Evolutionary conservation across 169 alveolate species (phyloP).

Genomic region (Toxoplasma gondii): DNA sequence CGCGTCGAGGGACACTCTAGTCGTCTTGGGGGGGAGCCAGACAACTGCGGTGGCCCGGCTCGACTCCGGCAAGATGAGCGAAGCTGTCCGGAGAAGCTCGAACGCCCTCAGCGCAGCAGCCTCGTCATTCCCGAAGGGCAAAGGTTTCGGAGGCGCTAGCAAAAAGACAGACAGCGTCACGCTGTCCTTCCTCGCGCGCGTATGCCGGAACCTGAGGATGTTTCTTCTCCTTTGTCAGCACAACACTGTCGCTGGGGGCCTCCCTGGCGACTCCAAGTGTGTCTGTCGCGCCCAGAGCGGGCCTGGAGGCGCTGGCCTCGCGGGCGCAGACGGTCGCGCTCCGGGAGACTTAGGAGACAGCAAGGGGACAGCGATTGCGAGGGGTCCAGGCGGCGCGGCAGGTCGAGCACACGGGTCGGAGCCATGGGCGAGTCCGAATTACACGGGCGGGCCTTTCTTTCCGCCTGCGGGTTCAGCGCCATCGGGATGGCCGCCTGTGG

Average conservation of each 20-base stretch:
- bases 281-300: background rate
- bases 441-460: background rate
- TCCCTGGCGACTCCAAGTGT: background rate
- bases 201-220: background rate
- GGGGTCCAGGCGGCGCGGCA: too few relatives aligned
- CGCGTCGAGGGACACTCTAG: background rate
- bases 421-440: background rate
- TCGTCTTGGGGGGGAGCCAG: background rate
- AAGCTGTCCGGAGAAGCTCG: background rate
- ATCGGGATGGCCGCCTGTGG: too few relatives aligned
- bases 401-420: background rate
- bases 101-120: background rate
- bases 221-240: background rate
- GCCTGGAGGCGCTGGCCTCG: background rate
- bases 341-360: too few relatives aligned
- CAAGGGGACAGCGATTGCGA: too few relatives aligned
- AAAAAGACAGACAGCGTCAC: background rate
- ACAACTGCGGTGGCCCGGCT: background rate
- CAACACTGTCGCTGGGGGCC: background rate
- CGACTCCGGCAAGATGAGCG: background rate
- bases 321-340: too few relatives aligned
- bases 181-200: background rate
- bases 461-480: too few relatives aligned
- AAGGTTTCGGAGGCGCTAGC: background rate
- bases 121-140: background rate